phyloP scores from a whole-genome alignment of 2,329 filamentous ascomycete species.

The Pleoardoris graminearum region DNA sequence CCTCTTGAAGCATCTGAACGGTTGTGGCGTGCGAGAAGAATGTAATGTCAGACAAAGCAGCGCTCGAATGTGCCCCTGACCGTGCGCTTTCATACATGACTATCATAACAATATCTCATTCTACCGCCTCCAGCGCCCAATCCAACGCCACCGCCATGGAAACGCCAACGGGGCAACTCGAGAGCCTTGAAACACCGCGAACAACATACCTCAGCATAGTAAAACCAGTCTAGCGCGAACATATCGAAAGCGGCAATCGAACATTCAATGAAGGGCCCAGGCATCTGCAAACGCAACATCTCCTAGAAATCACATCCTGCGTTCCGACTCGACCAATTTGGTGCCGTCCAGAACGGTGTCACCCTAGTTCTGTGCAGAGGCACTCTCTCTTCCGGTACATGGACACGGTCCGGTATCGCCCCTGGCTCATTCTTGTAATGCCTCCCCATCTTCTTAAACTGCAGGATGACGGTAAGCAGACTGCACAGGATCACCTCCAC shows the following conservation, averaged over 20 bases:
- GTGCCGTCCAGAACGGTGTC: constrained; percentile 2
- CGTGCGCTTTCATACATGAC: no score
- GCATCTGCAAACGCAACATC: not conserved
- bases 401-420: not conserved
- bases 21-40: not conserved
- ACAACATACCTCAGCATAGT: no score
- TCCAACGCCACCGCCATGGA: no score
- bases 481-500: constrained; percentile 34
- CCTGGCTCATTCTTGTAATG: constrained; percentile 18
- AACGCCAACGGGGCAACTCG: no score
- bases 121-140: no score
- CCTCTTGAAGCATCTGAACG: not conserved
- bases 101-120: no score
- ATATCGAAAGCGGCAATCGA: not conserved
- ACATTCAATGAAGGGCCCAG: not conserved
- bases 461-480: constrained; percentile 29
- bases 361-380: constrained; percentile 6
- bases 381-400: constrained; percentile 3
- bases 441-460: constrained; percentile 35
- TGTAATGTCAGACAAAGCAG: not conserved
- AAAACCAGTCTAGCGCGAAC: not conserved
- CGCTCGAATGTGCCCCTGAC: no score
- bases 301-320: not conserved
- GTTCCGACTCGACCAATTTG: not conserved
- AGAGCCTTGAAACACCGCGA: no score